A percentile compares a stretch with the other conserved stretches of the same genome.
Evolutionary conservation across 257 asterid genomes (phyloP).

Genomic region (Solanum chmielewskii): DNA sequence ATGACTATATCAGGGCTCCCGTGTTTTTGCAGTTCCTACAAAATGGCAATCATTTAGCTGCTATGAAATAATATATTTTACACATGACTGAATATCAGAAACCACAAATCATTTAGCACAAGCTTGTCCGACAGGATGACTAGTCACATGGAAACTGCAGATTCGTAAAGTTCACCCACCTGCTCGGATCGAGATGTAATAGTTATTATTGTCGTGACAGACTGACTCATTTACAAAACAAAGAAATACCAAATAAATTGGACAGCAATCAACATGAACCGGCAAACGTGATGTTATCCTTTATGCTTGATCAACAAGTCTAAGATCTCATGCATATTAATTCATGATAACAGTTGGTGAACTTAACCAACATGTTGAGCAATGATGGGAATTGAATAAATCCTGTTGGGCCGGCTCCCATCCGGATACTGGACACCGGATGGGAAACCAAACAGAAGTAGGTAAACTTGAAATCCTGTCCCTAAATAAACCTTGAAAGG

Average conservation of each 20-base stretch:
- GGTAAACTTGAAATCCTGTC: background rate
- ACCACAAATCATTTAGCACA: background rate
- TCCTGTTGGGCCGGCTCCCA: no score
- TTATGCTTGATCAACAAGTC: background rate
- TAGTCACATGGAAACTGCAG: background rate
- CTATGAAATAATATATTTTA: background rate
- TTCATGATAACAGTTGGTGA: background rate
- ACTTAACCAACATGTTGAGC: no score
- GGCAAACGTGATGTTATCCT: background rate
- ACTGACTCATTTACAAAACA: background rate
- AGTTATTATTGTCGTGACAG: background rate
- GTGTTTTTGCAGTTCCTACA: constrained; percentile 87
- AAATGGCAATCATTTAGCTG: background rate
- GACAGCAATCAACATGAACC: background rate
- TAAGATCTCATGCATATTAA: background rate
- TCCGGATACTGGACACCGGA: no score
- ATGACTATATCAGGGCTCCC: constrained; percentile 92
- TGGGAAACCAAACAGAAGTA: no score
- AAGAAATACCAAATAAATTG: background rate
- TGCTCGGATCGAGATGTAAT: background rate
- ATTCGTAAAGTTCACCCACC: background rate
- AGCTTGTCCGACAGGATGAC: background rate
- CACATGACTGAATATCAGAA: background rate
- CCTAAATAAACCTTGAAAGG: background rate
- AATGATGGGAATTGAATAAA: no score